Evolutionary conservation across 106 monocot genomes (phyloP), one percentile per base, ranked within the genome.

Genomic region (Allium fistulosum): DNA sequence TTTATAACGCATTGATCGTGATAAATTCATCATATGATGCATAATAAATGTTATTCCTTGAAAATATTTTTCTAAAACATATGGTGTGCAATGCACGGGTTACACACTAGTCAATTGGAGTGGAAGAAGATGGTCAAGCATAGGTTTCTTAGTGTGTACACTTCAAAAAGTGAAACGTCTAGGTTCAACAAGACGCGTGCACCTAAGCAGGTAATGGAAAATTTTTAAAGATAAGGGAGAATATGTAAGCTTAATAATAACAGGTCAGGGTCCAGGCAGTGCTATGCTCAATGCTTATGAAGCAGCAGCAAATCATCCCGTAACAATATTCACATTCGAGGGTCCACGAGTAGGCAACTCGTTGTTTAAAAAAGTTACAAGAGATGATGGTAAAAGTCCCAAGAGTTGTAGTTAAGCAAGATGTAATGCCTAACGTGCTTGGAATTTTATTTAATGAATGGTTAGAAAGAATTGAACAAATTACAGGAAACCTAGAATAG

Each of bases 241-340:
- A 70, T 72, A 87, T 67, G 87, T 84, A 13, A 80, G 77, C 72
- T 57, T 91, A 9, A 91, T 87, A 3, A 53, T 91, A 64, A 82
- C 91, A 10, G 91, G 91, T 6, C 91, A 91, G 72, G 84, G 91
- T 71, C 91, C 84, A 14, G 91, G 91, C 52, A 87, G 87, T 11
- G 91, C 91, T 0, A 70, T 81, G 17, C 79, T 87, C 62, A 87
- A 78, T 48, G 91, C 91, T 13, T 71, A 77, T 59, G 91, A 91
- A 56, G 80, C 81, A 11, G 79, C 77, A 45, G 49, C 76, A 0
- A 68, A 68, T 8, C 57, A 77, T 2, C 70, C 78, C 2, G 77
- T 91, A 9, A 80, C 62, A 48, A 87, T 80, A 2, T 72, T 87
- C 27, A 77, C 87, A 17, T 91, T 86, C 72, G 91, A 81, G 1